Base-by-base conservation (phyloP, 305 asterid species). In the Fraxinus velutina region DNA sequence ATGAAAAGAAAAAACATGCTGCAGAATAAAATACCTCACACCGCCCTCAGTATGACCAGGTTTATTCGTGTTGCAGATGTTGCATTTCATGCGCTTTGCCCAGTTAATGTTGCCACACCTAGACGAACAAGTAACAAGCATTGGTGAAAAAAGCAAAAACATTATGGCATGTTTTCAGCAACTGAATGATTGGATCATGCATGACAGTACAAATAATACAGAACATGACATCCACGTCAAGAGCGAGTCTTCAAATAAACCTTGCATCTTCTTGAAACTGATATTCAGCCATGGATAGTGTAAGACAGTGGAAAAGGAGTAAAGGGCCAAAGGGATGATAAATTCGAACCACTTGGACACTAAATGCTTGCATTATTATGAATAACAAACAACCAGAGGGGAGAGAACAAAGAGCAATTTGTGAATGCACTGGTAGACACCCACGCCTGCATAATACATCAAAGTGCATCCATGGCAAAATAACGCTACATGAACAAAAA, bases 61-160 rank as follows among this genome's bases (percentile, higher is more conserved):
- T 84, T 95, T 95, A 88, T 93, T 95, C 88, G 99, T 95, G 86
- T 95, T 95, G 96, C 99, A 95, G 84, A 95, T 89, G 90, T 95
- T 93, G 90, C 99, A 95, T 89, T 95, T 95, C 77, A 87, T 84
- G 80, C 99, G 96, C 91, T 95, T 95, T 83, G 98, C 97, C 99
- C 99, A 95, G 80, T 95, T 95, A 83, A 95, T 95, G 88, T 95
- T 95, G 71, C 91, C 98, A 85, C 99, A 95, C 99, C 99, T 95
- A 87, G 78, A 86, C 36, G 81, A 85, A 80, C 27, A 77, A 44
- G 34, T 68, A 34, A 36, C 10, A 9, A 76, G 15, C 39, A 44
- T 21, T 5, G 22, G 32, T 60, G 10, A 52, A 52, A 52, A 52
- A 52, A 52, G 22, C 9, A 52, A 52, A 5, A 30, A 29, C 37